phyloP scores from a whole-genome alignment of 2,329 filamentous ascomycete genomes.

The Fusarium globosum region DNA sequence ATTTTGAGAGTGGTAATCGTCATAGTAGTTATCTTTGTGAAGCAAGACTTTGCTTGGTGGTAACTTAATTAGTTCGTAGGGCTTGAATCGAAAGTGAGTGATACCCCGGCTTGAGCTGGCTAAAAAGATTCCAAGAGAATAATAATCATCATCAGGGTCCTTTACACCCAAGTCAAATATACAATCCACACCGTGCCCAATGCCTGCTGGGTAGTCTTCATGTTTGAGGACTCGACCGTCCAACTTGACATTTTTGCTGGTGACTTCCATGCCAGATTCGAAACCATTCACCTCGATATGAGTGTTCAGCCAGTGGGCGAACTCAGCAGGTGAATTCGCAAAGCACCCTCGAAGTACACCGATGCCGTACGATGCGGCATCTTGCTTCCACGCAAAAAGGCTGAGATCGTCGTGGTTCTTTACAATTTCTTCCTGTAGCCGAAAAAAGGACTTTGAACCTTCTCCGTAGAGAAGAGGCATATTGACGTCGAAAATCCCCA shows the following conservation, averaged over 20 bases:
- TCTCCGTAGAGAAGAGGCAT: background rate
- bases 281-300: fast-evolving
- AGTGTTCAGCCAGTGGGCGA: background rate
- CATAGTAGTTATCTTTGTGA: background rate
- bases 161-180: background rate
- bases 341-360: background rate
- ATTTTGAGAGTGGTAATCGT: no score
- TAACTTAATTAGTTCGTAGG: background rate
- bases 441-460: background rate
- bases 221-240: fast-evolving
- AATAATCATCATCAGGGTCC: fast-evolving
- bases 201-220: background rate
- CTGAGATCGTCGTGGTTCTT: fast-evolving
- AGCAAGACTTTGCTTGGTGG: fast-evolving
- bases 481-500: background rate
- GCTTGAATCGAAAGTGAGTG: background rate
- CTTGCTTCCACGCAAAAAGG: background rate
- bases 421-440: background rate
- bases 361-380: fast-evolving
- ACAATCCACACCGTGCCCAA: fast-evolving
- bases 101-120: fast-evolving
- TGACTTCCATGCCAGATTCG: background rate
- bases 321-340: background rate
- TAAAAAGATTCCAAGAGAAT: background rate
- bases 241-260: background rate